Evolutionary conservation across 768 basidiomycete species (phyloP).

Genomic region (Sarcomyxa edulis): DNA sequence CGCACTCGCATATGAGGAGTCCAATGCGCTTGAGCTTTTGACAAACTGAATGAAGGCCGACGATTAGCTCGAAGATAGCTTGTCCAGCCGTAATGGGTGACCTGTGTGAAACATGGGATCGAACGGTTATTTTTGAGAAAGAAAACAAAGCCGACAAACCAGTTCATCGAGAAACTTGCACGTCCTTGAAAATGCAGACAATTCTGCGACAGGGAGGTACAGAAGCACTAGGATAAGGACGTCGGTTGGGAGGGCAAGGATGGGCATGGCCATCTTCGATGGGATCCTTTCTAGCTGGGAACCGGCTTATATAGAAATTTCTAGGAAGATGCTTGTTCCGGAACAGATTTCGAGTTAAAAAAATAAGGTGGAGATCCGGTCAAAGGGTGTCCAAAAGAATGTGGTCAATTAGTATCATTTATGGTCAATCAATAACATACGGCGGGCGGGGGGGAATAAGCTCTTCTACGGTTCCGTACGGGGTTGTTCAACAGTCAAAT

Average conservation of each 20-base stretch:
- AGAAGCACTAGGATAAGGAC: slow-evolving; percentile 50
- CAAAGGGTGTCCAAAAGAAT: too few species aligned
- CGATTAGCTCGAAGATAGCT: slow-evolving; percentile 43
- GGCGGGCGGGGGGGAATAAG: too few species aligned
- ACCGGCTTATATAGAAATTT: too few species aligned
- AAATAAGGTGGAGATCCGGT: too few species aligned
- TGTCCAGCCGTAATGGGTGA: slow-evolving; percentile 59
- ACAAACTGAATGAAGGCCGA: slow-evolving; percentile 50
- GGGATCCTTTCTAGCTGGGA: too few species aligned
- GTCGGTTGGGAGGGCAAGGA: slow-evolving; percentile 45
- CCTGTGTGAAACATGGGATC: slow-evolving; percentile 35
- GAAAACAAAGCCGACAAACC: slow-evolving; percentile 36
- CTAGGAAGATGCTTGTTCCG: too few species aligned
- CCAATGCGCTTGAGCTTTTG: slow-evolving; percentile 39
- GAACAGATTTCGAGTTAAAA: too few species aligned
- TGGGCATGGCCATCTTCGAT: too few species aligned
- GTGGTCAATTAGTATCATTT: too few species aligned
- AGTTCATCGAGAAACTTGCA: slow-evolving; percentile 33
- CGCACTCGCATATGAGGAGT: slow-evolving; percentile 34
- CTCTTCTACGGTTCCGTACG: too few species aligned
- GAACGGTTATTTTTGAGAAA: slow-evolving; percentile 3
- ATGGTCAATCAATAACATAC: too few species aligned
- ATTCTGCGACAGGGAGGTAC: slow-evolving; percentile 35
- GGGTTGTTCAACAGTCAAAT: too few species aligned
- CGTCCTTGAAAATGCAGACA: slow-evolving; percentile 34